Percentiles rank a stretch among this genome's conserved stretches.
phyloP scores from a whole-genome alignment of 106 monocot genomes.

The Platanthera guangdongensis region DNA sequence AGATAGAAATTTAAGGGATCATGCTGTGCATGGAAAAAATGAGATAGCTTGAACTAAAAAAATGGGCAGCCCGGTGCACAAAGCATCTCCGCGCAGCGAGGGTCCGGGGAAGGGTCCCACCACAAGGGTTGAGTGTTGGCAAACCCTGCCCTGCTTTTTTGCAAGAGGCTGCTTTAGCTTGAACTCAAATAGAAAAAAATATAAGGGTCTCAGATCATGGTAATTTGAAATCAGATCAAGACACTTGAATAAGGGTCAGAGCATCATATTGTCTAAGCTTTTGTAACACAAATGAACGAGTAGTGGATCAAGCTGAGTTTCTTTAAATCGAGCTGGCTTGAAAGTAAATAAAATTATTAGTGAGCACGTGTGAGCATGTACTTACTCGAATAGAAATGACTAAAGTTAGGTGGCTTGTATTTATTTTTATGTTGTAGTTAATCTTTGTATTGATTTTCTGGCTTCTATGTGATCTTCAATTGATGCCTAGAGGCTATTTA shows the following conservation, averaged over 20 bases:
- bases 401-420: neutral
- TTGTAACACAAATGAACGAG: neutral
- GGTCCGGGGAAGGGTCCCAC: too few relatives aligned
- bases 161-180: too few relatives aligned
- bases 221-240: neutral
- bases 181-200: neutral
- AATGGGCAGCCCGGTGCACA: too few relatives aligned
- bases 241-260: neutral
- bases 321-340: neutral
- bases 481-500: neutral
- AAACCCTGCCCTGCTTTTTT: too few relatives aligned
- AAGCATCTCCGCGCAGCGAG: too few relatives aligned
- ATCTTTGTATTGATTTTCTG: neutral
- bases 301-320: neutral
- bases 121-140: too few relatives aligned
- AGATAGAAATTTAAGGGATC: neutral
- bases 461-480: neutral
- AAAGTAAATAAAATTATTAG: neutral
- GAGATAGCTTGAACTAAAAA: neutral
- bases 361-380: neutral
- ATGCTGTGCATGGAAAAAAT: neutral
- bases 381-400: neutral
- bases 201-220: neutral
- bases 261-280: neutral
- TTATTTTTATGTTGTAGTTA: neutral